phyloP scores from a whole-genome alignment of 1,139 yeast genomes.

The Pichia cactophila region DNA sequence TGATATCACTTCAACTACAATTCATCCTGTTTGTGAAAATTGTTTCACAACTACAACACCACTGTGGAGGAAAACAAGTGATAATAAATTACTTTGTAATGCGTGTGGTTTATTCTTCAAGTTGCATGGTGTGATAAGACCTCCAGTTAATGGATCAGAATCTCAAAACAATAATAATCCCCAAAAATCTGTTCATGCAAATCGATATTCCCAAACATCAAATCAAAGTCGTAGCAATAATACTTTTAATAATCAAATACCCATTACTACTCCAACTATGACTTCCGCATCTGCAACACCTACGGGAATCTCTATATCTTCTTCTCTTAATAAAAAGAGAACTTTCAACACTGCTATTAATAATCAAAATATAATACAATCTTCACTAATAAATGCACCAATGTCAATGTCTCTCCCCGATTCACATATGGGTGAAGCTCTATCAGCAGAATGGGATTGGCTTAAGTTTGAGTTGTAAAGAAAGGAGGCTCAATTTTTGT shows the following conservation, averaged over 20 bases:
- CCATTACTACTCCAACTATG: not conserved
- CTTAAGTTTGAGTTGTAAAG: constrained; percentile 25
- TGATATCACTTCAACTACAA: constrained; percentile 2
- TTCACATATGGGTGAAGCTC: constrained; percentile 28
- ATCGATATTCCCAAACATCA: too few relatives aligned
- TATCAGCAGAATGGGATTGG: constrained; percentile 30
- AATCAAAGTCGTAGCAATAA: constrained; percentile 1
- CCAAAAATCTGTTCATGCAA: too few relatives aligned
- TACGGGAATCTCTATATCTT: not conserved
- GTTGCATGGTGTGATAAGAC: constrained; percentile 51
- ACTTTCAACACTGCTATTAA: constrained; percentile 5
- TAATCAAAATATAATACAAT: constrained; percentile 4
- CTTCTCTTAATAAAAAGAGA: constrained; percentile 7
- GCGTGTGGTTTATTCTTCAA: constrained; percentile 55
- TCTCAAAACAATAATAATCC: not conserved
- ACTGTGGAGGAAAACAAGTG: constrained; percentile 48
- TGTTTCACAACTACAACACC: constrained; percentile 55
- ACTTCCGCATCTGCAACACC: not conserved
- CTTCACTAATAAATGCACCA: not conserved
- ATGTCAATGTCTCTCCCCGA: constrained; percentile 16
- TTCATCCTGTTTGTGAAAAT: constrained; percentile 37
- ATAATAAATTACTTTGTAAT: constrained; percentile 48
- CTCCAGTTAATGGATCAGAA: constrained; percentile 28
- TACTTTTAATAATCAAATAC: not conserved
- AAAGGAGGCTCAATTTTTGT: not conserved